Base-by-base conservation (phyloP, 108 stramenopile genomes). In the Aurantiochytrium sp. region DNA sequence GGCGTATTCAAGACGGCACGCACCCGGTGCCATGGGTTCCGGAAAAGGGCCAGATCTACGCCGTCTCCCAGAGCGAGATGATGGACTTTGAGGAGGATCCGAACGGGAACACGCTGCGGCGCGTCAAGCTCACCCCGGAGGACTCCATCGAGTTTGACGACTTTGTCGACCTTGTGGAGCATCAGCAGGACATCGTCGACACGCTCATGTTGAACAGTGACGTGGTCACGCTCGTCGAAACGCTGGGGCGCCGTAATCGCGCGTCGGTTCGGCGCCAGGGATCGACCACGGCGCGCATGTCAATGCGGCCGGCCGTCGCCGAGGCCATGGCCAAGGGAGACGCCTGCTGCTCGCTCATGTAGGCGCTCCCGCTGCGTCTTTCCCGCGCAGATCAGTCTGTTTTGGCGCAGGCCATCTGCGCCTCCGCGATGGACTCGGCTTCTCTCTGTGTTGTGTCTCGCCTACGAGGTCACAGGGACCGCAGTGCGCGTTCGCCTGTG, bases 1-100 rank as follows among this genome's bases (percentile, higher is more conserved):
- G 45, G 12, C 39, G 73, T 17, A 41, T 81, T 48, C 73, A 24
- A 6, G 42, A 15, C 39, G 73, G 73, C 36, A 81, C 39, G n/a
- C 73, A 48, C 30, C 73, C 73, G 12, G 42, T 48, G 15, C 73
- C 73, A 12, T 81, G 73, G 73, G 73, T 81, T 0, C 73, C 73
- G 21, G 73, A 81, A 81, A 81, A 81, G 45, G 73, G 73, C 3
- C 42, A 48, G 45, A 81, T 81, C 45, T 81, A 81, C 30, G 73
- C 73, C 24, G 73, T 3, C 17, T 81, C 73, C 10, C 73, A 81
- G 45, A 81, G 73, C 45, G 73, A 81, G 73, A 81, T 81, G 73
- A 12, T 81, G 42, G 73, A 81, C 73, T 48, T 48, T 48, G 73
- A 81, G 42, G 73, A 81, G 6, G 73, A 81, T 24, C 24, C 30